Evolutionary conservation across 331 rosid genomes (phyloP).

Genomic region (Malus hybrid): DNA sequence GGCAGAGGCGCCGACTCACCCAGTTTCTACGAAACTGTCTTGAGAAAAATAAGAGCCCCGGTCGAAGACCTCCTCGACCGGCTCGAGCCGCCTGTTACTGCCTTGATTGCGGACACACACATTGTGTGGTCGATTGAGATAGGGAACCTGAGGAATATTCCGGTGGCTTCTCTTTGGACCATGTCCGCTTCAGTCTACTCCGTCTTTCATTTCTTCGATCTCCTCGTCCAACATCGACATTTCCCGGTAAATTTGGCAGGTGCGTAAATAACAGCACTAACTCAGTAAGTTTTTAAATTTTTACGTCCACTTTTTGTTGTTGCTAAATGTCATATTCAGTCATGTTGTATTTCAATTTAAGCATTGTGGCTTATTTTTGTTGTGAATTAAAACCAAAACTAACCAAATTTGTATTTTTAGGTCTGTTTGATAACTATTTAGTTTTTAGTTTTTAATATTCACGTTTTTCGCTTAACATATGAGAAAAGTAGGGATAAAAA

Average conservation of each 20-base stretch:
- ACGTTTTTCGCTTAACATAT: too few species aligned
- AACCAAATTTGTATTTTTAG: too few species aligned
- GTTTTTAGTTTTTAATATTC: too few species aligned
- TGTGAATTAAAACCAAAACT: too few species aligned
- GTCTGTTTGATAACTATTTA: too few species aligned
- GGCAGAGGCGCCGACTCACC: constrained; percentile 1
- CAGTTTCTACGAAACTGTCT: neutral
- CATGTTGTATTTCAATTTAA: too few species aligned
- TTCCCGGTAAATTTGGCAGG: neutral
- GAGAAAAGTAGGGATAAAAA: too few species aligned
- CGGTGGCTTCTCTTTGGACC: constrained; percentile 5
- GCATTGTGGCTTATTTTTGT: too few species aligned
- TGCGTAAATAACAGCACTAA: neutral
- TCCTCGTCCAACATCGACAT: neutral
- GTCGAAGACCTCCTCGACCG: neutral
- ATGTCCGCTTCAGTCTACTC: constrained; percentile 9
- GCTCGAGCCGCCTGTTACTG: neutral
- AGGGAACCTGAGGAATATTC: neutral
- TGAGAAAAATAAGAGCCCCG: neutral
- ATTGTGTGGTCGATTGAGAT: neutral
- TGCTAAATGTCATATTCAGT: too few species aligned
- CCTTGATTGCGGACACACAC: constrained; percentile 1
- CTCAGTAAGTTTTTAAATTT: too few species aligned
- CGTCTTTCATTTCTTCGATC: neutral
- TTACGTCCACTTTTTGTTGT: too few species aligned